phyloP scores from a whole-genome alignment of 352 stramenopile genomes.

The Phytophthora fragariae region DNA sequence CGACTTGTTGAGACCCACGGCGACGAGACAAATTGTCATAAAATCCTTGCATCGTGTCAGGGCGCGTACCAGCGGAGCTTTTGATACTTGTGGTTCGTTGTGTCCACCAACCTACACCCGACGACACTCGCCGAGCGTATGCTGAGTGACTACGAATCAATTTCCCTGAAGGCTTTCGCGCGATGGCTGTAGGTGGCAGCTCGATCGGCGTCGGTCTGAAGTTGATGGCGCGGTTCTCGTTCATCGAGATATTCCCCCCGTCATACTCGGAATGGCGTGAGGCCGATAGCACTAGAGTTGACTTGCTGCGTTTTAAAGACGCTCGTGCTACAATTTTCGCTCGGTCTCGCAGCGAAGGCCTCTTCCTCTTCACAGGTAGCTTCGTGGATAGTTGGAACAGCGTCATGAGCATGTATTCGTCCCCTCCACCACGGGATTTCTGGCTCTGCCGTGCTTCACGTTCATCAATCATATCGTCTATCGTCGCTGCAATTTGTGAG shows the following conservation, averaged over 20 bases:
- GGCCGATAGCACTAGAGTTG: slow-evolving; percentile 24
- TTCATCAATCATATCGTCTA: slow-evolving; percentile 59
- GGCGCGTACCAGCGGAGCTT: neutral
- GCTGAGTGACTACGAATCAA: slow-evolving; percentile 65
- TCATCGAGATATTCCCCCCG: slow-evolving; percentile 38
- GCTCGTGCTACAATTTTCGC: neutral
- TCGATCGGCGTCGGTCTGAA: slow-evolving; percentile 23
- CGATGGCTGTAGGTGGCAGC: slow-evolving; percentile 8
- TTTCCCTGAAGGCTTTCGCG: slow-evolving; percentile 6
- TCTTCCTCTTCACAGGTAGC: slow-evolving; percentile 9
- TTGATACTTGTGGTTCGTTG: slow-evolving; percentile 15
- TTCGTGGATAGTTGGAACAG: slow-evolving; percentile 53
- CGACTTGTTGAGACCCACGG: slow-evolving; percentile 17
- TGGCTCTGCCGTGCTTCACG: slow-evolving; percentile 20
- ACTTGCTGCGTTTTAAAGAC: slow-evolving; percentile 41
- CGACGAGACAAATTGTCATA: slow-evolving; percentile 48
- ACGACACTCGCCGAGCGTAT: slow-evolving; percentile 40
- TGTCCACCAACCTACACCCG: slow-evolving; percentile 21
- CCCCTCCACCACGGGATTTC: slow-evolving; percentile 4
- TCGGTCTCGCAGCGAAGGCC: slow-evolving; percentile 26
- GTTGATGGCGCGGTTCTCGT: slow-evolving; percentile 28
- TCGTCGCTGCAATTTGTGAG: slow-evolving; percentile 41
- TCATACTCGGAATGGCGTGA: slow-evolving; percentile 36
- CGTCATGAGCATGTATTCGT: slow-evolving; percentile 68
- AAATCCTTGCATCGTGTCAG: slow-evolving; percentile 42